Conservation (phyloP, 2,329 filamentous ascomycete genomes). For the Colletotrichum neosansevieriae region DNA sequence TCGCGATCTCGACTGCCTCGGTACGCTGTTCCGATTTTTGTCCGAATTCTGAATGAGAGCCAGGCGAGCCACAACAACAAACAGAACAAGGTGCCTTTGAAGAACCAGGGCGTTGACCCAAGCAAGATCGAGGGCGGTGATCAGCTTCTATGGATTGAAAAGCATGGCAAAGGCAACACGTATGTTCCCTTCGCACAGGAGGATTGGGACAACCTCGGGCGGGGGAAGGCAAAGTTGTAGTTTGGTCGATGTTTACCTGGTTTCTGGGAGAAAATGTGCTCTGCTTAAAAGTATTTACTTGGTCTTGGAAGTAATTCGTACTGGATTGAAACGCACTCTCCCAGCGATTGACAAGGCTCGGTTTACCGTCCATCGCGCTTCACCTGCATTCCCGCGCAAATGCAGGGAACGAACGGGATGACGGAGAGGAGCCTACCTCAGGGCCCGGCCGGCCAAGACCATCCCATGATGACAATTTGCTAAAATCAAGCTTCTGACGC, state of each 20-base stretch:
- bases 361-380: no score
- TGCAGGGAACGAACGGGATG: not conserved
- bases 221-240: conserved; percentile 28
- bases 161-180: conserved; percentile 57
- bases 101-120: conserved; percentile 46
- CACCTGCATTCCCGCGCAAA: not conserved
- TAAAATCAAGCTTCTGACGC: conserved; percentile 4
- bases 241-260: no score
- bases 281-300: no score
- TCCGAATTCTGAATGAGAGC: conserved; percentile 71
- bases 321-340: not conserved
- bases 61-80: conserved; percentile 78
- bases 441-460: not conserved
- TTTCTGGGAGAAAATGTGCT: no score
- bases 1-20: conserved; percentile 71
- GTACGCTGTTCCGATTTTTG: conserved; percentile 82
- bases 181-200: conserved; percentile 70
- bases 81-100: conserved; percentile 79
- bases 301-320: no score
- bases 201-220: conserved; percentile 63
- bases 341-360: no score
- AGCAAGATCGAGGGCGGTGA: conserved; percentile 49
- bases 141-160: conserved; percentile 66
- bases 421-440: not conserved
- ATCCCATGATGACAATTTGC: not conserved